Evolutionary conservation across 768 basidiomycete genomes (phyloP).

Genomic region (Phlebiopsis flavidoalba): DNA sequence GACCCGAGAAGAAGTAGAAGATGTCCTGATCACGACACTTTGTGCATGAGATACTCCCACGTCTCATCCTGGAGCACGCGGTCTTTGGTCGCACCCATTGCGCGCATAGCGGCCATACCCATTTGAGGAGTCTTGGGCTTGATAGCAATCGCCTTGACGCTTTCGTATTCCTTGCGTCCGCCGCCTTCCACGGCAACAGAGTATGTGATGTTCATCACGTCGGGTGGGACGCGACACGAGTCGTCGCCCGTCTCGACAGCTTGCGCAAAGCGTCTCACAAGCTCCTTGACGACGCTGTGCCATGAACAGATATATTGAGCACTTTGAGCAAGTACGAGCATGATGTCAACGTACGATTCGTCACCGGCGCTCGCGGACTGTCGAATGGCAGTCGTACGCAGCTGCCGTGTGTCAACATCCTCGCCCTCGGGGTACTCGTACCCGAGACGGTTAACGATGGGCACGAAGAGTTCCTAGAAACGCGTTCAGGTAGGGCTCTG

Average conservation of each 20-base stretch:
- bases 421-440: conserved; percentile 70
- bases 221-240: conserved; percentile 70
- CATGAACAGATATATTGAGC: neutral
- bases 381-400: conserved; percentile 70
- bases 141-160: conserved; percentile 61
- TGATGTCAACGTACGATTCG: conserved; percentile 24
- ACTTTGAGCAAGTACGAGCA: neutral
- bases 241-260: conserved; percentile 72
- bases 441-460: conserved; percentile 74
- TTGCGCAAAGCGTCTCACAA: conserved; percentile 63
- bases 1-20: conserved; percentile 29
- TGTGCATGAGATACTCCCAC: conserved; percentile 33
- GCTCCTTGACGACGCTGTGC: conserved; percentile 68
- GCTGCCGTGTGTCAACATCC: conserved; percentile 56
- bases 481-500: neutral
- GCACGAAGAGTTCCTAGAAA: conserved; percentile 58
- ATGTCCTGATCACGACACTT: conserved; percentile 27
- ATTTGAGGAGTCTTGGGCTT: conserved; percentile 72
- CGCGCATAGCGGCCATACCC: conserved; percentile 61
- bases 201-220: conserved; percentile 60
- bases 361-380: conserved; percentile 47
- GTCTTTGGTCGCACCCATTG: conserved; percentile 35
- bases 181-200: conserved; percentile 59
- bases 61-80: conserved; percentile 35
- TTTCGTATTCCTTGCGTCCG: conserved; percentile 69